A percentile compares a stretch with the other conserved stretches of the same genome.
Evolutionary conservation across 176 grass and related monocot genomes (phyloP).

Genomic region (Stipa capillata): DNA sequence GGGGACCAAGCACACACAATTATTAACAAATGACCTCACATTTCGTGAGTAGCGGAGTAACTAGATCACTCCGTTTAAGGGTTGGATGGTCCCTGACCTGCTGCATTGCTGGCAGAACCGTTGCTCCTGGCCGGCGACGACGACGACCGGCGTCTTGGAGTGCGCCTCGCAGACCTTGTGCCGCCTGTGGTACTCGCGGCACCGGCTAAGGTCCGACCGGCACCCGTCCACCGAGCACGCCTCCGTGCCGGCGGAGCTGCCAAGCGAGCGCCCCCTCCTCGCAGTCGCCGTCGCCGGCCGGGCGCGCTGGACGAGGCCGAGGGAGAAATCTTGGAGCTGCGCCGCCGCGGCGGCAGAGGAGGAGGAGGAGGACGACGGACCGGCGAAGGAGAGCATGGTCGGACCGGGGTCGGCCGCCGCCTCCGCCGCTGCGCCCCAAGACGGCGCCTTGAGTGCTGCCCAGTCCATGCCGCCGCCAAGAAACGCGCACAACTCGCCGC

Average conservation of each 20-base stretch:
- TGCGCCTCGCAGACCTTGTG: slow-evolving; percentile 88
- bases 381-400: slow-evolving; percentile 26
- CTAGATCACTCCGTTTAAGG: background rate
- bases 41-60: background rate
- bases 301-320: slow-evolving; percentile 11
- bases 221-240: slow-evolving; percentile 70
- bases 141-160: slow-evolving; percentile 74
- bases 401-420: slow-evolving; percentile 18
- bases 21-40: slow-evolving; percentile 28
- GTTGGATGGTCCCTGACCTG: slow-evolving; percentile 34
- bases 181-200: slow-evolving; percentile 77
- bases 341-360: background rate
- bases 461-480: slow-evolving; percentile 54
- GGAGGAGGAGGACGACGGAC: background rate
- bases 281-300: slow-evolving; percentile 14
- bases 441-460: slow-evolving; percentile 25
- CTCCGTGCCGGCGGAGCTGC: background rate
- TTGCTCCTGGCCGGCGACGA: slow-evolving; percentile 63
- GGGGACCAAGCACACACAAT: background rate
- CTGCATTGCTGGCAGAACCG: too few relatives aligned
- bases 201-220: slow-evolving; percentile 58
- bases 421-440: slow-evolving; percentile 38
- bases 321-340: slow-evolving; percentile 35
- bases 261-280: slow-evolving; percentile 11
- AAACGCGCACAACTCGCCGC: background rate